phyloP scores from a whole-genome alignment of 2,329 filamentous ascomycete genomes.

The Exserohilum rostratum region DNA sequence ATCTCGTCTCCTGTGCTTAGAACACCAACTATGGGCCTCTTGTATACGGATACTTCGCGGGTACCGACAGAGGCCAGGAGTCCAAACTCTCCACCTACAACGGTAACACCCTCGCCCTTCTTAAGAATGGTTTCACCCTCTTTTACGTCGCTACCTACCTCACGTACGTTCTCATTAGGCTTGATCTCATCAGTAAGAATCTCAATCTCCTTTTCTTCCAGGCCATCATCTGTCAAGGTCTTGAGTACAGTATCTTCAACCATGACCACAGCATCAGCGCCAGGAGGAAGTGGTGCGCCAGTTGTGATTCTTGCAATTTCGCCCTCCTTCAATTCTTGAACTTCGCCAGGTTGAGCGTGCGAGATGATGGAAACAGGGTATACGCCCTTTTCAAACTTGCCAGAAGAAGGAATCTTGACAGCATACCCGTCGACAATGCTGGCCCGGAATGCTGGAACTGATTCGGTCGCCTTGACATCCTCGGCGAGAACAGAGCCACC shows the following conservation, averaged over 20 bases:
- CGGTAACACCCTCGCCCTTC: conserved; percentile 81
- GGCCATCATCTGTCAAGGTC: conserved; percentile 75
- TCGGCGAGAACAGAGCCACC: conserved; percentile 82
- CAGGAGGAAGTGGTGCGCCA: conserved; percentile 85
- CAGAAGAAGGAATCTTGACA: conserved; percentile 41
- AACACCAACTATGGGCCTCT: conserved; percentile 79
- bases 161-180: conserved; percentile 84
- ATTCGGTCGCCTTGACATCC: conserved; percentile 78
- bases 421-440: conserved; percentile 98
- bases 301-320: conserved; percentile 92
- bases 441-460: conserved; percentile 90
- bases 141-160: conserved; percentile 85
- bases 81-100: conserved; percentile 88
- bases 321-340: conserved; percentile 69
- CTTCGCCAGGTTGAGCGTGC: conserved; percentile 77
- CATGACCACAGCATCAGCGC: conserved; percentile 92
- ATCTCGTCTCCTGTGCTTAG: conserved; percentile 96
- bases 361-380: conserved; percentile 89
- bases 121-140: conserved; percentile 72
- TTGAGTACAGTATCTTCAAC: conserved; percentile 89
- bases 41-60: conserved; percentile 72
- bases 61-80: conserved; percentile 85
- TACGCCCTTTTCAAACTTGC: conserved; percentile 68
- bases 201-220: conserved; percentile 86
- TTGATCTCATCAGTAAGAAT: conserved; percentile 79